Base-by-base conservation (phyloP, 2,329 filamentous ascomycete species). In the Berkeleyomyces basicola region DNA sequence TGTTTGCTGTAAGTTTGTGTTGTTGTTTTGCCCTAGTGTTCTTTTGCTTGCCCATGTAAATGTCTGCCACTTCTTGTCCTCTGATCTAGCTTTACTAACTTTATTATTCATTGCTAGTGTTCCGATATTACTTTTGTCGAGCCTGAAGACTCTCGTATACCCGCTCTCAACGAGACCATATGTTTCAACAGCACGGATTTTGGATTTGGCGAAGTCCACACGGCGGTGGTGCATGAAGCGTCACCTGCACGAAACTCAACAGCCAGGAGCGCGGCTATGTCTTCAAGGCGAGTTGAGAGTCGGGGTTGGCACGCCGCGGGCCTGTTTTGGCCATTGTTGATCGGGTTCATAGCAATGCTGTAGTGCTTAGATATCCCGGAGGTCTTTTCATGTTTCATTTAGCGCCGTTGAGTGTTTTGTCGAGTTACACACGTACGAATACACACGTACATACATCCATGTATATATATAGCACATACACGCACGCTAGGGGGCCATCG, bases 51-150 rank as follows among this genome's bases (percentile, higher is more conserved):
- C 10, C 2, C 42, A 14, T 43, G 10, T 42, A 11, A 7, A 42
- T 42, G 42, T 10, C 7, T 43, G 42, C 42, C 9, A 11, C 44
- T 31, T 16, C 46, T 40, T 14, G 9, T 58, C 11, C 37, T 62
- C 3, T 4, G 10, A 49, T 47, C 23, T 58, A 33, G 9, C 44
- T 42, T 36, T 59, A 55, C 49, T 42, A 4, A 33, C 7, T 7
- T 10, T 23, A 44, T 43, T 55, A 36, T 33, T 9, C 9, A 14
- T 44, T 16, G 49, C 59, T 53, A 92, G 88, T 95, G 89, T 71
- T 88, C 89, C 66, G 89, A 95, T 69, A 90, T 95, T 67, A 90
- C 84, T n/a, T 90, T 95, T 67, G 65, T 66, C 58, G 65, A 67
- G 16, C 63, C 63, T n/a, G 63, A 58, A 36, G 86, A 85, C 49